phyloP scores from a whole-genome alignment of 78 protist genomes.

The Bodo saltans region DNA sequence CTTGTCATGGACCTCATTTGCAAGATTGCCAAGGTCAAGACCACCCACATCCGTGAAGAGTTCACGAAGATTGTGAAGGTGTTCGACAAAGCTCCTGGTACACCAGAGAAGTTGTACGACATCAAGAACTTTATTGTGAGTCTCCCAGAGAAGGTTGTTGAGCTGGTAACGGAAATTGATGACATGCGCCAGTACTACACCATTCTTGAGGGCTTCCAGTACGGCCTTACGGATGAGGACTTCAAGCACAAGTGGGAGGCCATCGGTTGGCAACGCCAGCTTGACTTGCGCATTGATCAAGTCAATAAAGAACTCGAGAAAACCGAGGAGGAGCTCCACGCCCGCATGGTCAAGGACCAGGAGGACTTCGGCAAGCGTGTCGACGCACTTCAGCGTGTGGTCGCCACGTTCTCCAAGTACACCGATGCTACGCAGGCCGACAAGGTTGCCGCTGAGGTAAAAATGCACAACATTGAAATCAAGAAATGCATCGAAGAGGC shows the following conservation, averaged over 20 bases:
- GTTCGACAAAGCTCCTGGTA: neutral
- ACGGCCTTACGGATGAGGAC: constrained; percentile 38
- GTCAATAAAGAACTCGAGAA: neutral
- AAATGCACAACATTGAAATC: constrained; percentile 30
- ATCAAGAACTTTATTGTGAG: neutral
- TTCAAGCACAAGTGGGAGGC: constrained; percentile 42
- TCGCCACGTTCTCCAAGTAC: constrained; percentile 32
- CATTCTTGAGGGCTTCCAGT: constrained; percentile 45
- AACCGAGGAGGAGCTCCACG: constrained; percentile 24
- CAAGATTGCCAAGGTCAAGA: constrained; percentile 20
- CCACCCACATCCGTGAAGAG: constrained; percentile 23
- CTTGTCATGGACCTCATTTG: constrained; percentile 27
- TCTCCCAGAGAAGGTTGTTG: neutral
- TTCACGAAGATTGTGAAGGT: neutral
- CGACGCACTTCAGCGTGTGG: constrained; percentile 16
- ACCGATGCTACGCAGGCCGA: constrained; percentile 42
- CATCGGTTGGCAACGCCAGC: constrained; percentile 2
- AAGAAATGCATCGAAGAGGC: neutral
- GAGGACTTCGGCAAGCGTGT: constrained; percentile 41
- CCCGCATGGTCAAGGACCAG: constrained; percentile 21
- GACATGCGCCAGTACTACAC: constrained; percentile 32
- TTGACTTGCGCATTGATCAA: neutral
- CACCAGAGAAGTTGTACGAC: neutral
- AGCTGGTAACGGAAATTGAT: neutral
- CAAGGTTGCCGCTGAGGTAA: constrained; percentile 53